Conservation (phyloP, 208 protist genomes). For the Angomonas ambiguus region DNA sequence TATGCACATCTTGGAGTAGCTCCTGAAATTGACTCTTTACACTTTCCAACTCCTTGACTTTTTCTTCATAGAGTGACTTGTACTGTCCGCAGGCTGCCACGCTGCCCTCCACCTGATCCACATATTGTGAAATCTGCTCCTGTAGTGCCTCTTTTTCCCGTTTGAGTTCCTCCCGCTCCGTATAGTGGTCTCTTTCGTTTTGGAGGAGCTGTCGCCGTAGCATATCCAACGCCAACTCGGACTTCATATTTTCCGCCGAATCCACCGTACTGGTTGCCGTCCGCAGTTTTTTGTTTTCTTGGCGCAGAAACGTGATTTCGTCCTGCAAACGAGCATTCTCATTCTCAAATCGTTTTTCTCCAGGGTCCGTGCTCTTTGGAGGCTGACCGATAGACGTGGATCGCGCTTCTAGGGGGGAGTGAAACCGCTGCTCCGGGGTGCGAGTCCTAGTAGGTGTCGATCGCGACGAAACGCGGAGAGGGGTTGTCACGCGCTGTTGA, state of each 20-base stretch:
- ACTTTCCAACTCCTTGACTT: slow-evolving; percentile 32
- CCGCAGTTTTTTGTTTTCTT: slow-evolving; percentile 44
- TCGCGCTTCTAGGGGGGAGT: neutral
- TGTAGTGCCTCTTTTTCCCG: slow-evolving; percentile 14
- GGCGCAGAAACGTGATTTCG: slow-evolving; percentile 42
- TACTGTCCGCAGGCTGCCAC: slow-evolving; percentile 40
- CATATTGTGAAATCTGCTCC: slow-evolving; percentile 21
- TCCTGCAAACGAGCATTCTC: slow-evolving; percentile 45
- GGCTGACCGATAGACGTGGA: neutral
- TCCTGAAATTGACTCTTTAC: slow-evolving; percentile 29
- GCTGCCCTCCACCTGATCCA: slow-evolving; percentile 38
- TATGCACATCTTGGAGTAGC: slow-evolving; percentile 26
- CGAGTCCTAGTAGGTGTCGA: neutral
- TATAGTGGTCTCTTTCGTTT: slow-evolving; percentile 29
- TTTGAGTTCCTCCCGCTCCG: slow-evolving; percentile 10
- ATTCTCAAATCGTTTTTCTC: slow-evolving; percentile 24
- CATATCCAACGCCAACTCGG: slow-evolving; percentile 43
- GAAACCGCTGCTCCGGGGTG: neutral
- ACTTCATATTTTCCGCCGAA: slow-evolving; percentile 23
- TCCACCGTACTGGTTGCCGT: slow-evolving; percentile 24
- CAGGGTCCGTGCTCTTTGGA: neutral
- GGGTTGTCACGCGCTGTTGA: neutral
- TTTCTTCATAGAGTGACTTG: slow-evolving; percentile 42
- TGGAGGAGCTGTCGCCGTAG: slow-evolving; percentile 31
- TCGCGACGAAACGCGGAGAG: neutral